Evolutionary conservation across 2,329 filamentous ascomycete species (phyloP), one percentile per base, ranked within the genome.

Genomic region (Ciborinia camelliae): DNA sequence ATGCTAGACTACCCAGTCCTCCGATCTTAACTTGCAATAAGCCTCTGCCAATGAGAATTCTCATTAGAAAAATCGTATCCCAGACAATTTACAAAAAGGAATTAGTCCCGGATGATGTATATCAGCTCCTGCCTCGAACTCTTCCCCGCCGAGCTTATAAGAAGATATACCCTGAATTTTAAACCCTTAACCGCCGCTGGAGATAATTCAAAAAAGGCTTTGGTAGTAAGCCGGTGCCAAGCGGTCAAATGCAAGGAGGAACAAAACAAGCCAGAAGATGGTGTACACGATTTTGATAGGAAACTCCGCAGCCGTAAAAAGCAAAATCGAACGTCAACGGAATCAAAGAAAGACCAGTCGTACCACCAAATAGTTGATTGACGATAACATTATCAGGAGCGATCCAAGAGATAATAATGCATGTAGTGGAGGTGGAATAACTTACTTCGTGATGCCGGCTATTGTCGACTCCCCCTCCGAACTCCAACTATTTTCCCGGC

Each of bases 271-370:
- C 95, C 95, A 99, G 72, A 94, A 85, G 43, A 97, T 83, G 0
- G 95, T 97, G 77, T 98, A 99, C 1, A 92, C 84, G 0, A 89
- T 93, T 81, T 99, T 99, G 77, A 97, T 86, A 0, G 93, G 93
- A 70, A 97, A 98, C 74, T 99, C 95, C 37, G 91, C 89, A 0
- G 90, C 85, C 0, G 93, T 98, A 76, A 97, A 99, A 0, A 99
- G 82, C 4, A 99, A 81, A 2, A 78, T 91, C 89, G 72, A 91
- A 90, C 0, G 88, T 91, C 45, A 91, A 84, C 1, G 89, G 89
- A 4, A 91, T 75, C 28, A 91, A 72, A 0, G 86, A 90, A 8
- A 91, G 68, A 0, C 89, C 89, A 0, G 86, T 89, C 10, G 58
- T 50, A 2, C 86, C 87, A 3, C 89, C 89, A 69, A 91, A 91